Percentiles rank a stretch among this genome's conserved stretches.
phyloP scores from a whole-genome alignment of 1,284 basidiomycete genomes.

The Exsudoporus floridanus region DNA sequence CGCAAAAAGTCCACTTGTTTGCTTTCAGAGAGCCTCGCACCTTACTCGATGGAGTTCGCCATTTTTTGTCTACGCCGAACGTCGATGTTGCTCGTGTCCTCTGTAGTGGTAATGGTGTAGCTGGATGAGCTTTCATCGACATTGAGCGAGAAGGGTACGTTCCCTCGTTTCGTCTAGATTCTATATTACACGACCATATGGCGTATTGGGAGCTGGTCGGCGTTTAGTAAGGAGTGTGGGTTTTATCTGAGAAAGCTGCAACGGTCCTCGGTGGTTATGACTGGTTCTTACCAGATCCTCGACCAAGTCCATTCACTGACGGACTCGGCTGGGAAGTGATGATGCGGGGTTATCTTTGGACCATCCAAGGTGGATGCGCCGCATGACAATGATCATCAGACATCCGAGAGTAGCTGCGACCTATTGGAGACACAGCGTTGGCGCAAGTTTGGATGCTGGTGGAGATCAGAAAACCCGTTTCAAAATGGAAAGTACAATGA shows the following conservation, averaged over 20 bases:
- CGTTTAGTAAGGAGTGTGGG: too few species aligned
- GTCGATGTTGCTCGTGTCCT: slow-evolving; percentile 1
- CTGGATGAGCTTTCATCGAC: background rate
- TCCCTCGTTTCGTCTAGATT: too few species aligned
- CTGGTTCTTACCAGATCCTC: background rate
- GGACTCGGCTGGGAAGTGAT: too few species aligned
- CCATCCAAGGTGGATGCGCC: slow-evolving; percentile 21
- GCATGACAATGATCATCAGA: slow-evolving; percentile 32
- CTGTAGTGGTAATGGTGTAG: slow-evolving; percentile 9
- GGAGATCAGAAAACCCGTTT: too few species aligned
- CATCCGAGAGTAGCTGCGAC: slow-evolving; percentile 26
- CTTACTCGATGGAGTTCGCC: background rate
- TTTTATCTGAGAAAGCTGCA: background rate
- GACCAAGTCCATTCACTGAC: background rate
- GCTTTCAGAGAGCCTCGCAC: slow-evolving; percentile 57
- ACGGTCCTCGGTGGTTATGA: background rate
- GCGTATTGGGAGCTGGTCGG: too few species aligned
- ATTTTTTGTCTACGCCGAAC: too few species aligned
- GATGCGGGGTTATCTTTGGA: too few species aligned
- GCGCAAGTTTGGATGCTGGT: too few species aligned
- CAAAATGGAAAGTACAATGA: too few species aligned
- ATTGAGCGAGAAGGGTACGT: too few species aligned
- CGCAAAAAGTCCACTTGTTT: too few species aligned
- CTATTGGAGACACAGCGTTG: slow-evolving; percentile 4
- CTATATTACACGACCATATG: too few species aligned